Conservation (phyloP, 2,329 filamentous ascomycete species). For the Gliomastix tumulicola region DNA sequence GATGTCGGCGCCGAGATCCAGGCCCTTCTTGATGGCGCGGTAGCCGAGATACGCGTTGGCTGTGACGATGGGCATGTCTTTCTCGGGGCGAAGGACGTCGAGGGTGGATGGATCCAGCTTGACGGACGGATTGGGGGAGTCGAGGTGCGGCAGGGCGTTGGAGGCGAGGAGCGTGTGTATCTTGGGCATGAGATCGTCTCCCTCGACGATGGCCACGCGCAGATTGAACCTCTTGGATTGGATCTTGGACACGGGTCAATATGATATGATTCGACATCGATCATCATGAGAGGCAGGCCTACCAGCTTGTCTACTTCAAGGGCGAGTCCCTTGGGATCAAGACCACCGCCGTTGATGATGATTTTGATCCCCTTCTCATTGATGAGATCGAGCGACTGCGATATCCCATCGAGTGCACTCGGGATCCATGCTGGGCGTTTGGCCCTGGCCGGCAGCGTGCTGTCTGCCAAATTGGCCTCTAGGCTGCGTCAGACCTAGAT, state of each 20-base stretch:
- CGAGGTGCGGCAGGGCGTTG: conserved; percentile 13
- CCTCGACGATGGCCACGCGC: conserved; percentile 28
- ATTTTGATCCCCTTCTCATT: conserved; percentile 42
- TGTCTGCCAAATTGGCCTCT: conserved; percentile 18
- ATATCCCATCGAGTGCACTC: conserved; percentile 13
- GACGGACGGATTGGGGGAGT: conserved; percentile 9
- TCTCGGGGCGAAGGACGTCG: conserved; percentile 8
- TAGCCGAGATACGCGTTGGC: conserved; percentile 45
- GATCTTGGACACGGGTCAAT: conserved; percentile 10
- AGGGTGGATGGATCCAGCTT: conserved; percentile 8
- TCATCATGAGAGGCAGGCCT: conserved; percentile 17
- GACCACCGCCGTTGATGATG: conserved; percentile 48
- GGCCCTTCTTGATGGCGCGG: conserved; percentile 27
- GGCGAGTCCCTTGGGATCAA: conserved; percentile 45
- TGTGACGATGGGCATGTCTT: conserved; percentile 12
- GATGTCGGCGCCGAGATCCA: conserved; percentile 30
- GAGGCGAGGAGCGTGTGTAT: conserved; percentile 2
- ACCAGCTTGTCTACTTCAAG: conserved; percentile 16
- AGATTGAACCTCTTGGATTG: conserved; percentile 16
- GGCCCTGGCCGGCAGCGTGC: conserved; percentile 7
- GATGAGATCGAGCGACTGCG: conserved; percentile 21
- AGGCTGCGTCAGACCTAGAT: too few species aligned
- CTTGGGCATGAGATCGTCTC: conserved; percentile 23
- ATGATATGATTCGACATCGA: background rate
- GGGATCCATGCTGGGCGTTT: conserved; percentile 11